Percentiles rank a stretch among this genome's conserved stretches.
phyloP scores from a whole-genome alignment of 441 rosid genomes.

The Gossypium aridum region DNA sequence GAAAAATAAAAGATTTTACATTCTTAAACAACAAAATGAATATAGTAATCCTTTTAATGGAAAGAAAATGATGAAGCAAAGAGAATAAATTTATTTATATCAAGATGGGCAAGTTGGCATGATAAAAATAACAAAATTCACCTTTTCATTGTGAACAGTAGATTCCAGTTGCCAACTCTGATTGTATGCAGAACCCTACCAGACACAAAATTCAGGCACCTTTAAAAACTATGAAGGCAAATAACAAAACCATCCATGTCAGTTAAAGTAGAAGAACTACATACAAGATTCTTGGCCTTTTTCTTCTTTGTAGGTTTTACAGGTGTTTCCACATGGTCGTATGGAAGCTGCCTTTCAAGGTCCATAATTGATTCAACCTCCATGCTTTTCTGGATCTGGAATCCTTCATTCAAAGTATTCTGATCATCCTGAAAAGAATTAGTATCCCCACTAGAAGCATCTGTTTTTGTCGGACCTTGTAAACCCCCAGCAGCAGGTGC shows the following conservation, averaged over 20 bases:
- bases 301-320: conserved; percentile 81
- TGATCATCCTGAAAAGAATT: conserved; percentile 93
- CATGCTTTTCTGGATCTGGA: conserved; percentile 60
- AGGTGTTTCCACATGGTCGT: conserved; percentile 74
- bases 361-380: conserved; percentile 80
- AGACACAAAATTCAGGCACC: conserved; percentile 22
- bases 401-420: conserved; percentile 78
- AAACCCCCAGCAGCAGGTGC: conserved; percentile 47
- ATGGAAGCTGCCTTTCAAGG: conserved; percentile 63
- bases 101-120: neutral
- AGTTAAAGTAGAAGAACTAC: conserved; percentile 16
- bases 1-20: neutral
- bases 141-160: conserved; percentile 66
- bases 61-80: neutral
- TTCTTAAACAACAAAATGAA: neutral
- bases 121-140: conserved; percentile 20
- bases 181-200: conserved; percentile 78
- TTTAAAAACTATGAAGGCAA: conserved; percentile 17
- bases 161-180: conserved; percentile 79
- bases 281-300: conserved; percentile 60
- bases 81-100: neutral
- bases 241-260: conserved; percentile 6
- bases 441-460: conserved; percentile 96
- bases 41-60: neutral
- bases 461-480: conserved; percentile 56